Evolutionary conservation across 352 stramenopile genomes (phyloP).

Genomic region (Globisporangium cystogenes): DNA sequence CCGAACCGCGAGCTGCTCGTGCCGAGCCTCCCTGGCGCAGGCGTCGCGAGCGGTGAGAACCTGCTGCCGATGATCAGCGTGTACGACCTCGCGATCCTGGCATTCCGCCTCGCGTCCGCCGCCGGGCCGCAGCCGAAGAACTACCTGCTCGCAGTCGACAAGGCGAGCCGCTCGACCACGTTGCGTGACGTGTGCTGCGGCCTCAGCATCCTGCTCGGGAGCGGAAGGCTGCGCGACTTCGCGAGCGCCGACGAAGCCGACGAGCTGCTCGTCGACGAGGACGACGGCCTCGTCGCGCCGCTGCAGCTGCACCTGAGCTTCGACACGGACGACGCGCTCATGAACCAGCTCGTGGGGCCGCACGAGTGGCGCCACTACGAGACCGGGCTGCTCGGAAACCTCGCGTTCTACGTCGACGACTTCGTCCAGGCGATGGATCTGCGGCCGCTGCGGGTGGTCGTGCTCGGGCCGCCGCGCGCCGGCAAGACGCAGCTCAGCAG

Average conservation of each 20-base stretch:
- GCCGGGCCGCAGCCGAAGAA: constrained; percentile 30
- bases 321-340: constrained; percentile 40
- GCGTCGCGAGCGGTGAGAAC: constrained; percentile 38
- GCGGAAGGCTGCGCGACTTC: constrained; percentile 35
- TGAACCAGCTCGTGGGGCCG: constrained; percentile 44
- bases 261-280: constrained; percentile 48
- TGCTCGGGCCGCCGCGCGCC: constrained; percentile 57
- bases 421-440: constrained; percentile 76
- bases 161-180: constrained; percentile 37
- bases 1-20: constrained; percentile 48
- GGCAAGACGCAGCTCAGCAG: constrained; percentile 59
- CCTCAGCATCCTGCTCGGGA: constrained; percentile 51
- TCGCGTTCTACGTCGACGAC: constrained; percentile 63
- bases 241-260: constrained; percentile 43
- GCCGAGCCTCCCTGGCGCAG: constrained; percentile 37
- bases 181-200: constrained; percentile 60
- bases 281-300: constrained; percentile 44
- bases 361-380: constrained; percentile 72
- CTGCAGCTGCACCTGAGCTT: constrained; percentile 77
- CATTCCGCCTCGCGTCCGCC: constrained; percentile 35
- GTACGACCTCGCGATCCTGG: constrained; percentile 64
- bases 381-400: constrained; percentile 50
- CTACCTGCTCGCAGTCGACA: constrained; percentile 68
- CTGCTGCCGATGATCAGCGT: constrained; percentile 82
- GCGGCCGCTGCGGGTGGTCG: constrained; percentile 56